These are phyloP conservation scores for Russula abietina DNA, from an alignment of 768 basidiomycete genomes.

Conservation along the genomic window DNA sequence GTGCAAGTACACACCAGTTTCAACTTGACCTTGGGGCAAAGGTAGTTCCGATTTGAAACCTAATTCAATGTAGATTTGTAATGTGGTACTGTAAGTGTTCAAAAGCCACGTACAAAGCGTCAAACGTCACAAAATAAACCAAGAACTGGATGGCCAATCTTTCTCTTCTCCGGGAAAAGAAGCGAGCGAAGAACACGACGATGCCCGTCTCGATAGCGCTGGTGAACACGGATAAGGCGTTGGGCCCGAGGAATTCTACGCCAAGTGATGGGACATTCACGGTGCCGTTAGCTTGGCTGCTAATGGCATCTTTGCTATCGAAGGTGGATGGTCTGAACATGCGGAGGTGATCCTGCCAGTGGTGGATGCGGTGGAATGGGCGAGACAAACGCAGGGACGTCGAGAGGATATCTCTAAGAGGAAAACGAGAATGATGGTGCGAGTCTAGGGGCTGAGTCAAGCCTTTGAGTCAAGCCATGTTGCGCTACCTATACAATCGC, in stretches of 20 bases:
- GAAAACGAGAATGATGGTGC: background rate
- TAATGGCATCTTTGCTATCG: background rate
- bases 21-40: no score
- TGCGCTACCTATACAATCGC: background rate
- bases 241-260: constrained; percentile 26
- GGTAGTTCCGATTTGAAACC: no score
- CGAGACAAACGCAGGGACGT: background rate
- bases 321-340: background rate
- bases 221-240: constrained; percentile 23
- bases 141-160: constrained; percentile 20
- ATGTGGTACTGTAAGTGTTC: background rate
- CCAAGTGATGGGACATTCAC: background rate
- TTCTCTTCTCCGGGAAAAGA: constrained; percentile 26
- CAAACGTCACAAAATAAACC: constrained; percentile 27
- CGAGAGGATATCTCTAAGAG: no score
- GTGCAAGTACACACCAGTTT: no score
- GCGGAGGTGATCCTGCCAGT: background rate
- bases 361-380: background rate
- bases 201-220: constrained; percentile 28
- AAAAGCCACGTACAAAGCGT: constrained; percentile 24
- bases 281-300: no score
- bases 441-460: background rate
- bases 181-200: constrained; percentile 27
- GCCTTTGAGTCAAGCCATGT: no score
- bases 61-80: no score